phyloP scores from a whole-genome alignment of 2,329 filamentous ascomycete species.

The Hysterium pulicare region DNA sequence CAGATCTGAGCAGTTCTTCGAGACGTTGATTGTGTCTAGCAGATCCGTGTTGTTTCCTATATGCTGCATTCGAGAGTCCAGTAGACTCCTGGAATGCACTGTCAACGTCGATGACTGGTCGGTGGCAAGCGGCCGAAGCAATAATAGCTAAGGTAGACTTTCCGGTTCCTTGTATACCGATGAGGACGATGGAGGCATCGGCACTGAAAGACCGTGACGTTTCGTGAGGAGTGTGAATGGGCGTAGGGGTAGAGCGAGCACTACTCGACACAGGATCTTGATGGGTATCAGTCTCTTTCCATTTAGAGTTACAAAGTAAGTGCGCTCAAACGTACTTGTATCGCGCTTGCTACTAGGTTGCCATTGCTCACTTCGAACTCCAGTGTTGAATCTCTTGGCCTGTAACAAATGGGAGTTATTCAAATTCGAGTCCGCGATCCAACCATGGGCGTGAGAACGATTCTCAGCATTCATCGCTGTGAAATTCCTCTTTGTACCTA shows the following conservation, averaged over 20 bases:
- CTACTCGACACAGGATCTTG: slow-evolving; percentile 23
- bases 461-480: not conserved
- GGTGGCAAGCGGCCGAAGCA: slow-evolving; percentile 66
- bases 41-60: slow-evolving; percentile 61
- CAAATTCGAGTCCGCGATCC: too few relatives aligned
- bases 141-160: slow-evolving; percentile 76
- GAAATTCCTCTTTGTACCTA: slow-evolving; percentile 1
- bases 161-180: slow-evolving; percentile 70
- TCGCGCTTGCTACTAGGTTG: too few relatives aligned
- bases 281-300: slow-evolving; percentile 12
- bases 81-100: slow-evolving; percentile 63
- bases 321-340: too few relatives aligned
- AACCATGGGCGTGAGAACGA: too few relatives aligned
- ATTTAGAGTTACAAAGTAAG: too few relatives aligned
- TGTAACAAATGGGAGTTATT: too few relatives aligned
- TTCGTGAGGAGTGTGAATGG: slow-evolving; percentile 13
- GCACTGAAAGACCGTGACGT: slow-evolving; percentile 47
- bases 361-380: too few relatives aligned
- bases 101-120: slow-evolving; percentile 67
- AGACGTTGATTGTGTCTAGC: slow-evolving; percentile 63
- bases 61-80: slow-evolving; percentile 59
- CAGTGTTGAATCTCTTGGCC: too few relatives aligned
- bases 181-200: slow-evolving; percentile 68
- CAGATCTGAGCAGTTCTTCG: slow-evolving; percentile 57
- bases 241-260: slow-evolving; percentile 24